A percentile compares a stretch with the other conserved stretches of the same genome.
Conservation (phyloP, 164 flowering plant species). For the Annona squamosa region DNA sequence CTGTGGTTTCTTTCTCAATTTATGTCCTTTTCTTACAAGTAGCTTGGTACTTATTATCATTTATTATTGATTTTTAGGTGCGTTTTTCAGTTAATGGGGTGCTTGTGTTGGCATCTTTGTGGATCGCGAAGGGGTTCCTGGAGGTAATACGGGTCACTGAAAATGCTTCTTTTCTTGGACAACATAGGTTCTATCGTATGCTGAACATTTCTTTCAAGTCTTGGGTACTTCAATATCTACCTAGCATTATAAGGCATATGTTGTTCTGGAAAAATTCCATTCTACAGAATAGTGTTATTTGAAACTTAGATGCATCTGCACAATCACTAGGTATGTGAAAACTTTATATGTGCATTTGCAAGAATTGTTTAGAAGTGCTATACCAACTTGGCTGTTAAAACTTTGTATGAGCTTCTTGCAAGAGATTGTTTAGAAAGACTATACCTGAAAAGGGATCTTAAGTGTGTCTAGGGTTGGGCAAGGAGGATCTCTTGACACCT, state of each 20-base stretch:
- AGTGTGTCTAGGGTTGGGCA: no score
- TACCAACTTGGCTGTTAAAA: not conserved
- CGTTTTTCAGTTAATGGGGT: conserved; percentile 82
- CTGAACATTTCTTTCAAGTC: no score
- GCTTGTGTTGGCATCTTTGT: conserved; percentile 60
- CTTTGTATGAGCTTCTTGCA: not conserved
- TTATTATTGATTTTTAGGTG: conserved; percentile 32
- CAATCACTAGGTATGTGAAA: not conserved
- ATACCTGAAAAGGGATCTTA: no score
- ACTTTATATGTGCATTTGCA: not conserved
- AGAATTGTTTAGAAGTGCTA: not conserved
- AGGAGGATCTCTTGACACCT: no score
- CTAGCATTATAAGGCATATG: not conserved
- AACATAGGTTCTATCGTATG: not conserved
- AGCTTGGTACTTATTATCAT: conserved; percentile 1
- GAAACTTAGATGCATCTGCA: not conserved
- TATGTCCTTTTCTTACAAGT: not conserved
- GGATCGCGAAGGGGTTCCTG: conserved; percentile 86
- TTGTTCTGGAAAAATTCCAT: not conserved
- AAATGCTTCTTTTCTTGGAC: not conserved
- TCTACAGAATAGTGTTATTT: not conserved
- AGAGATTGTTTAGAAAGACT: no score
- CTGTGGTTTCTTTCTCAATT: not conserved
- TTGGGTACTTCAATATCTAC: not conserved
- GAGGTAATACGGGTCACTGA: conserved; percentile 41